A percentile compares a stretch with the other conserved stretches of the same genome.
Conservation (phyloP, 495 filamentous ascomycete species). For the Penicillium coffeae region DNA sequence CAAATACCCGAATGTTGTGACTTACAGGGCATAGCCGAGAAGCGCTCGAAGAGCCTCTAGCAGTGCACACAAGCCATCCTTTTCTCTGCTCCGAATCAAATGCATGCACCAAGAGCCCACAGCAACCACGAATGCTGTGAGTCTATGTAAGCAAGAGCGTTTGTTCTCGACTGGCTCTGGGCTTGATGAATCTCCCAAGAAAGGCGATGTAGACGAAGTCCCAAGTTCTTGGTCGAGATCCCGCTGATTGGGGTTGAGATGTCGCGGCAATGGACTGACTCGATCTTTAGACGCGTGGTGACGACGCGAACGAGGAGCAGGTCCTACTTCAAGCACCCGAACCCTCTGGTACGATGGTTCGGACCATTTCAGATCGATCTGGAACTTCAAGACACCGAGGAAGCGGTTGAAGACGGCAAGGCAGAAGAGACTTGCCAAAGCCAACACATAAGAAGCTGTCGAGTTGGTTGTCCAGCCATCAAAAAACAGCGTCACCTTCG, state of each 20-base stretch:
- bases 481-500: slow-evolving; percentile 22
- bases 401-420: slow-evolving; percentile 20
- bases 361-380: slow-evolving; percentile 8
- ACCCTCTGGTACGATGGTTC: not conserved
- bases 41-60: not conserved
- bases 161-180: too few relatives aligned
- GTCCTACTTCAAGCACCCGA: not conserved
- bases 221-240: not conserved
- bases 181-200: too few relatives aligned
- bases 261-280: slow-evolving; percentile 12
- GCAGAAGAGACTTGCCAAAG: slow-evolving; percentile 12
- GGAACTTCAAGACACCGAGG: slow-evolving; percentile 15
- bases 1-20: too few relatives aligned
- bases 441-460: slow-evolving; percentile 9
- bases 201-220: too few relatives aligned
- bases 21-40: not conserved
- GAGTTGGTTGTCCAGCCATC: slow-evolving; percentile 16
- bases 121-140: not conserved
- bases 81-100: not conserved
- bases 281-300: not conserved
- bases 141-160: not conserved
- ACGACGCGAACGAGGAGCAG: not conserved
- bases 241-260: slow-evolving; percentile 3
- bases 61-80: not conserved
- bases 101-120: not conserved